A percentile compares a stretch with the other conserved stretches of the same genome.
These are phyloP conservation scores for Penicillium arizonense DNA, from an alignment of 495 filamentous ascomycete species.

Conservation along the genomic window DNA sequence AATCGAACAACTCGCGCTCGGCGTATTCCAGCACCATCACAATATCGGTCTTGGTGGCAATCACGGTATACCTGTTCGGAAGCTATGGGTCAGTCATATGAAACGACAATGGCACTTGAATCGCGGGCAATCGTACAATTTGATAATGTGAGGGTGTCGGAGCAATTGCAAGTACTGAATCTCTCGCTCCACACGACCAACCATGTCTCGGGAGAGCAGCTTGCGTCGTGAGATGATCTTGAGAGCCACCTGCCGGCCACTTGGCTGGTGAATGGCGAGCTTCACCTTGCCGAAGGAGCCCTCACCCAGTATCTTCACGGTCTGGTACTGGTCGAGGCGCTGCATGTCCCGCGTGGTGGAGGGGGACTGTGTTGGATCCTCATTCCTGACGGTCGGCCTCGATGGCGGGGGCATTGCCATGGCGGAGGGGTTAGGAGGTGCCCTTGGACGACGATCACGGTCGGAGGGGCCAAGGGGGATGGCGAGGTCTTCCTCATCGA, in stretches of 20 bases:
- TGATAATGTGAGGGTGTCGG: slow-evolving; percentile 97
- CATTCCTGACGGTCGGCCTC: slow-evolving; percentile 36
- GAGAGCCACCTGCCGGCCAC: slow-evolving; percentile 88
- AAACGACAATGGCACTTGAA: background rate
- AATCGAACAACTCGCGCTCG: slow-evolving; percentile 95
- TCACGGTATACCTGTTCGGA: slow-evolving; percentile 78
- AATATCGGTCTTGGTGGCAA: slow-evolving; percentile 89
- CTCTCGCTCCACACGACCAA: slow-evolving; percentile 92
- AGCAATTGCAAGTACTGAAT: slow-evolving; percentile 96
- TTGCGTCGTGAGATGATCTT: slow-evolving; percentile 97
- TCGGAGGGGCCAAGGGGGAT: slow-evolving; percentile 75
- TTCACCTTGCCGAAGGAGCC: slow-evolving; percentile 99
- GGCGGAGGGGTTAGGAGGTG: slow-evolving; percentile 33
- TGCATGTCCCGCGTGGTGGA: slow-evolving; percentile 59
- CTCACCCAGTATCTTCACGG: slow-evolving; percentile 88
- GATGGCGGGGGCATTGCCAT: slow-evolving; percentile 51
- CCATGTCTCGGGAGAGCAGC: slow-evolving; percentile 94
- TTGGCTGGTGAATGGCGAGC: slow-evolving; percentile 86
- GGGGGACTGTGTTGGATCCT: slow-evolving; percentile 38
- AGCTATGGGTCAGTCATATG: slow-evolving; percentile 8
- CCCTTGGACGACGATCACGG: slow-evolving; percentile 43
- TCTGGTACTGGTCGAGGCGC: slow-evolving; percentile 85
- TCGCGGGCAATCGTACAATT: slow-evolving; percentile 64
- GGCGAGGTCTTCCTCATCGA: slow-evolving; percentile 89
- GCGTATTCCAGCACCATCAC: slow-evolving; percentile 99